Base-by-base conservation (phyloP, 2,329 filamentous ascomycete species). In the Xylaria sp. region DNA sequence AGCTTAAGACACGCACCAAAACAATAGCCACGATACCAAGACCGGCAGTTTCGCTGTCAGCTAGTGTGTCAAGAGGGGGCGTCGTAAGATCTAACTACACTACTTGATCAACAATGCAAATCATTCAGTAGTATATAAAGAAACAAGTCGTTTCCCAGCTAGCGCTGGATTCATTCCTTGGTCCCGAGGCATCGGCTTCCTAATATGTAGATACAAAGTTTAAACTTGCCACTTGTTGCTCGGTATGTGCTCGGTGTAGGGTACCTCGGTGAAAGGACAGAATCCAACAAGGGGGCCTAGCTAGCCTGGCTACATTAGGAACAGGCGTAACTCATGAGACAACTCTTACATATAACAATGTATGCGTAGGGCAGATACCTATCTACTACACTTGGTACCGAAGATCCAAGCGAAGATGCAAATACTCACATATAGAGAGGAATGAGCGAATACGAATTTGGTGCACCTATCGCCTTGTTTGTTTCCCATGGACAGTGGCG, bases 201-300 rank as follows among this genome's bases (percentile, higher is more conserved):
- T 27, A n/a, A n/a, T n/a, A n/a, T n/a, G n/a, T n/a, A 38, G 47
- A 54, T 54, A 15, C 49, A 60, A 55, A 54, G 56, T 31, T 50
- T 51, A 60, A 56, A 36, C 10, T 45, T 15, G 31, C 38, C 11
- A 27, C 25, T 54, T 25, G 13, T 55, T 39, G 13, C 22, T 55
- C 53, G 15, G 53, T 44, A 22, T 55, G 29, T 39, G 13, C 22
- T 55, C 53, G 15, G 53, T 44, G 36, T 55, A 42, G 17, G 53
- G 36, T 17, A 55, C 3, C 15, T 55, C 33, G 53, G 53, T 42
- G 53, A 55, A 39, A 27, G 15, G 4, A 29, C 11, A 42, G 20
- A 54, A 25, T 22, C 6, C 13, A 25, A n/a, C 11, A 38, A 15
- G 20, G 51, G 51, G 22, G 33, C 11, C 17, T 53, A 9, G 17